Base-by-base conservation (phyloP, 257 asterid genomes). In the Cruciata laevipes region DNA sequence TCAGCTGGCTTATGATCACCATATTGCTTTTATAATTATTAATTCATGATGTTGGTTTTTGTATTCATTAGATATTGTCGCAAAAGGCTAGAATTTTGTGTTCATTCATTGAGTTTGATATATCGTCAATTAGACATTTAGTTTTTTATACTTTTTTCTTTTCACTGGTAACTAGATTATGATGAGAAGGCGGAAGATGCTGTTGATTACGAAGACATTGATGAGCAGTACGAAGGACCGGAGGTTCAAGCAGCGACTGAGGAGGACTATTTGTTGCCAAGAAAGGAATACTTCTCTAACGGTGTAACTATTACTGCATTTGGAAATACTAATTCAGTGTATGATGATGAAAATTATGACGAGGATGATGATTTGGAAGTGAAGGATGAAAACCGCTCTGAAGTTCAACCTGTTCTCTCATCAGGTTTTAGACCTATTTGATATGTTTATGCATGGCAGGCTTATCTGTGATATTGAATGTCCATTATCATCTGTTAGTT, bases 191-290 rank as follows among this genome's bases (percentile, higher is more conserved):
- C 97, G 53, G 99, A 86, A 82, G 89, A 94, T 71, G 99, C 99
- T 69, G 87, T 94, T 72, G 97, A 94, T 80, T 94, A 90, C 84
- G 96, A 90, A 85, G 99, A 94, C 75, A 82, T 94, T 62, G 97
- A 94, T 66, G 99, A 94, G 85, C 89, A 91, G 78, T 94, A 94
- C 78, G 99, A 94, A 69, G 99, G 99, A 70, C 99, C 99, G 38
- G 99, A 94, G 86, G 86, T 94, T 58, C 95, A 87, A 75, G 78
- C 83, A 74, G 87, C 84, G 52, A 86, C 96, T 0, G 99, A 94
- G 82, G 99, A 94, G 82, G 99, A 93, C 81, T 83, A 78, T 82
- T 70, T 93, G 82, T 79, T 91, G 77, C 87, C 96, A 27, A 86
- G 78, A 74, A 86, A 76, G 78, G 87, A 87, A 57, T 94, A 76